phyloP scores from a whole-genome alignment of 495 filamentous ascomycete genomes.

The Hypoxylon intermedium region DNA sequence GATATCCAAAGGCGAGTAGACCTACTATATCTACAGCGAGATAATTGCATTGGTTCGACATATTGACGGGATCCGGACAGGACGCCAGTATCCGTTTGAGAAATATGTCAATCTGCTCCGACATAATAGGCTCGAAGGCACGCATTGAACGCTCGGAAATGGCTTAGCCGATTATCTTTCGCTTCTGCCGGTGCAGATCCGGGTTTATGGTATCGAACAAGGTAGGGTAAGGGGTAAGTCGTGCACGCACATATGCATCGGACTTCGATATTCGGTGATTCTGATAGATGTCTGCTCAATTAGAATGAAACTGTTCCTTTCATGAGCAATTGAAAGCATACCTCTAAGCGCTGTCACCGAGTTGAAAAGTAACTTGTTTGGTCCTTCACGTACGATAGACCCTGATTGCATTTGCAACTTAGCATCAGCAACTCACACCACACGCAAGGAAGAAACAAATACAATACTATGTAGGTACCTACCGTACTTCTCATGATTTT shows the following conservation, averaged over 20 bases:
- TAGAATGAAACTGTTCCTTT: no score
- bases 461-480: no score
- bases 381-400: no score
- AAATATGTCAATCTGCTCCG: constrained; percentile 10
- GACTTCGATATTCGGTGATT: constrained; percentile 1
- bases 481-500: background rate
- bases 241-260: background rate
- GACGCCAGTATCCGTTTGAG: background rate
- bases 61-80: background rate
- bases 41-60: background rate
- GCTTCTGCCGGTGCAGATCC: constrained; percentile 10
- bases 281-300: constrained; percentile 44
- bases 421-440: background rate
- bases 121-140: constrained; percentile 16
- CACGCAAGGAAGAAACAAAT: no score
- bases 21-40: background rate
- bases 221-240: background rate
- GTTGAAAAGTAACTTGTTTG: background rate
- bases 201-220: background rate
- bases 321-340: background rate
- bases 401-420: no score
- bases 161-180: constrained; percentile 17
- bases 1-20: background rate
- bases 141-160: constrained; percentile 20
- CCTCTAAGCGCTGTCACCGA: background rate